Evolutionary conservation across 805 yeast genomes (phyloP).

Genomic region (Metschnikowia dekortorum): DNA sequence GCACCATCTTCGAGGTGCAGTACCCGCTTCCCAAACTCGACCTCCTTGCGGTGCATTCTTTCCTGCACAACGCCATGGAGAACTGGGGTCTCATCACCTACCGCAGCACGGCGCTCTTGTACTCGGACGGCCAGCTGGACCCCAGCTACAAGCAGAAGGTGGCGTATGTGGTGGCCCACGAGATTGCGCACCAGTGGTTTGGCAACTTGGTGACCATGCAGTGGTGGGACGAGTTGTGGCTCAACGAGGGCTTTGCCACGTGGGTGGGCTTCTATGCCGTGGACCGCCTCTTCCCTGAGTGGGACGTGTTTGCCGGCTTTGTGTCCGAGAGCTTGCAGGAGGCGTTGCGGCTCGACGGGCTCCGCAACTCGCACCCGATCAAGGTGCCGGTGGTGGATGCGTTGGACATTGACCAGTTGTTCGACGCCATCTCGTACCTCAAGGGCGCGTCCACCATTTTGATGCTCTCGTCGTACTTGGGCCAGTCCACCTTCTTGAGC

Average conservation of each 20-base stretch:
- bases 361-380: constrained; percentile 70
- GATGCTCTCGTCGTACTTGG: constrained; percentile 71
- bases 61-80: constrained; percentile 87
- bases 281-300: constrained; percentile 67
- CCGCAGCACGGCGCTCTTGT: constrained; percentile 52
- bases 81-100: constrained; percentile 80
- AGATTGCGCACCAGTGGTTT: constrained; percentile 89
- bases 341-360: constrained; percentile 52
- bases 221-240: constrained; percentile 93
- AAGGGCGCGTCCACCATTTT: constrained; percentile 77
- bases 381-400: constrained; percentile 79
- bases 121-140: constrained; percentile 43
- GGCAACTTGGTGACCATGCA: constrained; percentile 87
- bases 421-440: constrained; percentile 75
- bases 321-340: constrained; percentile 48
- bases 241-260: constrained; percentile 87
- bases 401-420: constrained; percentile 74
- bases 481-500: constrained; percentile 61
- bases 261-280: constrained; percentile 75
- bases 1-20: constrained; percentile 43
- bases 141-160: constrained; percentile 61
- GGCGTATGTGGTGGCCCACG: constrained; percentile 80
- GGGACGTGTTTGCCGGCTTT: constrained; percentile 67
- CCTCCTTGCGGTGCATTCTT: constrained; percentile 72
- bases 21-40: constrained; percentile 83